Evolutionary conservation across 257 asterid genomes (phyloP), one percentile per base, ranked within the genome.

Genomic region (Thymus quinquecostatus): DNA sequence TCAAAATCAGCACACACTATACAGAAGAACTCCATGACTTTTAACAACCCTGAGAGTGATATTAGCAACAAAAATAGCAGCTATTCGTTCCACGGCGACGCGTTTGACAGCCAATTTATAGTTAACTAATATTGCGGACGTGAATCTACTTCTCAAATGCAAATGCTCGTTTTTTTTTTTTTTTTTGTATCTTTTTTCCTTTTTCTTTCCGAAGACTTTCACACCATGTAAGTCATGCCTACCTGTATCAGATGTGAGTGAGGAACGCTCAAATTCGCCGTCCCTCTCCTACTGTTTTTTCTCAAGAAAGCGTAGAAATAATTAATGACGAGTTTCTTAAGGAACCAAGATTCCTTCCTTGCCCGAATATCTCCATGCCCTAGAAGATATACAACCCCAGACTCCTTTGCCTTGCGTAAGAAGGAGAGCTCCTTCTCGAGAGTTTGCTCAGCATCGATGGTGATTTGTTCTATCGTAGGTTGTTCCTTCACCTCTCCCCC

Each of bases 181-280:
- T 38, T 38, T 38, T 38, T 38, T 4, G 21, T 21, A 21, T 21
- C 21, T 21, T 21, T 38, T 5, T 38, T 38, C 6, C 6, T 38
- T 38, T 38, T 38, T 38, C 6, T 38, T 38, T 38, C 6, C 1
- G 4, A 36, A 38, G 44, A 34, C 14, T 47, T 66, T 91, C 89
- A 95, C 65, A 95, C 98, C 97, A 91, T 89, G 82, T 92, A 95
- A 54, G 95, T 89, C 98, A 92, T 92, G 59, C 97, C 98, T 50
- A 92, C 98, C 79, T 92, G 97, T 83, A 95, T 81, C 84, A 95
- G 76, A 73, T 89, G 87, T 1, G 97, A 73, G 76, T 95, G 99
- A 0, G 97, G 98, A 54, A 92, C 97, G 51, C 91, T 92, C 89
- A 95, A 77, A 76, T 89, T 92, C 5, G 97, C 96, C 1, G 83